Conservation (phyloP, 345 rosid species). For the Brassica napus region DNA sequence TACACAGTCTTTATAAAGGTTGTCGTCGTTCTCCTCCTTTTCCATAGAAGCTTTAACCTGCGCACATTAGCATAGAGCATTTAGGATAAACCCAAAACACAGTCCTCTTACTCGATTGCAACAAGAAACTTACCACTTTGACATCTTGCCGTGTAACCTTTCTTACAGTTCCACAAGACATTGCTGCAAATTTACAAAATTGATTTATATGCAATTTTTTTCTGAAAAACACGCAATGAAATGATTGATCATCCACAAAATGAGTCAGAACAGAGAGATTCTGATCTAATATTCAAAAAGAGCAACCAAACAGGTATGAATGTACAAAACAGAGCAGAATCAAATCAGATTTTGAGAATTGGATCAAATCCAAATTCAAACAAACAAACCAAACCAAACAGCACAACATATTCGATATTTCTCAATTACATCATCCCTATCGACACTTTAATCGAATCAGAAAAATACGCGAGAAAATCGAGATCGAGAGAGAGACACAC, state of each 20-base stretch:
- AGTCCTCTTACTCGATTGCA: not conserved
- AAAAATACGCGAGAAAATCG: constrained; percentile 8
- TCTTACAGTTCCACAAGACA: not conserved
- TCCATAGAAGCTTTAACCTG: constrained; percentile 63
- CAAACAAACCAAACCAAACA: constrained; percentile 1
- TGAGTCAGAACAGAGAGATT: not conserved
- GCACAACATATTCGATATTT: not conserved
- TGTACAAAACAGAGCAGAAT: constrained; percentile 9
- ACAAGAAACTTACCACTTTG: not conserved
- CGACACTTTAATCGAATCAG: not conserved
- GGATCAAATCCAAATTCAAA: constrained; percentile 4
- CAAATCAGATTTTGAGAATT: not conserved
- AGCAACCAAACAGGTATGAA: not conserved
- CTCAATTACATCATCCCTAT: not conserved
- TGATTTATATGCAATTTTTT: not conserved
- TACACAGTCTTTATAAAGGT: constrained; percentile 52
- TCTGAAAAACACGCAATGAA: not conserved
- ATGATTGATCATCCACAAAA: not conserved
- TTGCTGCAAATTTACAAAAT: not conserved
- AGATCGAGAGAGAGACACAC: not conserved
- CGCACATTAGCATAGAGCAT: constrained; percentile 17
- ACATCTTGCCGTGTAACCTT: not conserved
- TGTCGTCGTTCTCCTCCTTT: constrained; percentile 51
- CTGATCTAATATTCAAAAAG: not conserved
- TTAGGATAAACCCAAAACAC: not conserved